Conservation (phyloP, 2,329 filamentous ascomycete species). For the Pseudogymnoascus sp. region DNA sequence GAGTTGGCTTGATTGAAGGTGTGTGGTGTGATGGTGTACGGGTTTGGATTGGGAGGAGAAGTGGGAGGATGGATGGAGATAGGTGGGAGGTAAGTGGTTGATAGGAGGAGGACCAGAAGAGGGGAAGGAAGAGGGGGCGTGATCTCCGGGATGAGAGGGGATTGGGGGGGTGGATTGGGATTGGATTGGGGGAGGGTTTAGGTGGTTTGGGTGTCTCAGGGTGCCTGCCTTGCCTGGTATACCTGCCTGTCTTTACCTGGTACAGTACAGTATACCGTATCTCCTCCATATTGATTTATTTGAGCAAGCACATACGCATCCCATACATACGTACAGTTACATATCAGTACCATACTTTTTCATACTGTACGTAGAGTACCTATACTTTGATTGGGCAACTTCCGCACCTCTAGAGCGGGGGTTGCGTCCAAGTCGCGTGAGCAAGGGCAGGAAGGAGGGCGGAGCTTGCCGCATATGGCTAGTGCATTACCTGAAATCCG, state of each 20-base stretch:
- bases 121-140: not conserved
- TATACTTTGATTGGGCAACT: not conserved
- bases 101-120: not conserved
- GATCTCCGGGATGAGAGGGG: not conserved
- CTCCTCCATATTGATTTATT: too few relatives aligned
- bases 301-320: too few relatives aligned
- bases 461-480: not conserved
- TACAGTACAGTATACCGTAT: too few relatives aligned
- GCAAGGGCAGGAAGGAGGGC: not conserved
- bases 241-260: too few relatives aligned
- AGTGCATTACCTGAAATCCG: not conserved
- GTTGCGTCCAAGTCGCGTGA: not conserved
- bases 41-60: too few relatives aligned
- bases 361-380: not conserved
- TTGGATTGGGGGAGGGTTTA: not conserved
- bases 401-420: not conserved
- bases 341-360: too few relatives aligned
- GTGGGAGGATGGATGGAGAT: not conserved
- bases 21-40: not conserved
- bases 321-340: too few relatives aligned
- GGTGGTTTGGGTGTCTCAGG: not conserved
- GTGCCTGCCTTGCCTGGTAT: not conserved
- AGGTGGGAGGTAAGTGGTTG: not conserved
- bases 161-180: not conserved
- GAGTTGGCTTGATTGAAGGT: not conserved